Conservation (phyloP, 805 yeast species). For the Dipodascus albidus region DNA sequence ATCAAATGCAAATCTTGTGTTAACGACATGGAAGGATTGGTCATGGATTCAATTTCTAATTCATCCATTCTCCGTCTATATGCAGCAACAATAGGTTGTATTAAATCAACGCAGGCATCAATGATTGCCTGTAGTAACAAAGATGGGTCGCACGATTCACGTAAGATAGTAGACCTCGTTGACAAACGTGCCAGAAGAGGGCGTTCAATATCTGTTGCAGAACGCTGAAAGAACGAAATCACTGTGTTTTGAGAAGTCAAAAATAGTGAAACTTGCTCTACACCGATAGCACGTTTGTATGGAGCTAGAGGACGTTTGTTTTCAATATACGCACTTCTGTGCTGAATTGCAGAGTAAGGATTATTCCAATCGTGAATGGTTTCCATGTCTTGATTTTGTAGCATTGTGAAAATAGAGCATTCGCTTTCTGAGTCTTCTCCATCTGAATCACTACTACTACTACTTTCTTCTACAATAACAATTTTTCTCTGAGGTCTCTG, state of each 20-base stretch:
- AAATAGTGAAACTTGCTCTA: conserved; percentile 46
- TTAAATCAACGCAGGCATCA: conserved; percentile 43
- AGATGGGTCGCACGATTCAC: conserved; percentile 42
- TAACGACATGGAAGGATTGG: conserved; percentile 38
- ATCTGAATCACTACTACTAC: conserved; percentile 4
- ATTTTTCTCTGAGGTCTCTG: neutral
- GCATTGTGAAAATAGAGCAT: conserved; percentile 7
- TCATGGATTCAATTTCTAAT: conserved; percentile 40
- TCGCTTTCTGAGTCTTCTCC: conserved; percentile 1
- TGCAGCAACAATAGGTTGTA: conserved; percentile 42
- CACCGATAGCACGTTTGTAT: conserved; percentile 35
- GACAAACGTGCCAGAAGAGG: conserved; percentile 40
- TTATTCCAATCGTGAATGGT: conserved; percentile 26
- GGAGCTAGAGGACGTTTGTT: conserved; percentile 34
- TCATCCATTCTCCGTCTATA: conserved; percentile 37
- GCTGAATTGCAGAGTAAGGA: conserved; percentile 14
- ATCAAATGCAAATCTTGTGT: conserved; percentile 43
- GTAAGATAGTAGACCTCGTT: conserved; percentile 34
- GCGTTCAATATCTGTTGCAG: conserved; percentile 40
- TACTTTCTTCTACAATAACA: neutral
- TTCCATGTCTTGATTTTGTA: conserved; percentile 11
- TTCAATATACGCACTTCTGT: conserved; percentile 25
- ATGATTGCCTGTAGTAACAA: conserved; percentile 42
- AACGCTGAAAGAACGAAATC: conserved; percentile 45
- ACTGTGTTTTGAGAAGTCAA: conserved; percentile 35